A percentile compares a stretch with the other conserved stretches of the same genome.
Evolutionary conservation across 176 grass and related monocot species (phyloP).

Genomic region (Cenchrus purpureus): DNA sequence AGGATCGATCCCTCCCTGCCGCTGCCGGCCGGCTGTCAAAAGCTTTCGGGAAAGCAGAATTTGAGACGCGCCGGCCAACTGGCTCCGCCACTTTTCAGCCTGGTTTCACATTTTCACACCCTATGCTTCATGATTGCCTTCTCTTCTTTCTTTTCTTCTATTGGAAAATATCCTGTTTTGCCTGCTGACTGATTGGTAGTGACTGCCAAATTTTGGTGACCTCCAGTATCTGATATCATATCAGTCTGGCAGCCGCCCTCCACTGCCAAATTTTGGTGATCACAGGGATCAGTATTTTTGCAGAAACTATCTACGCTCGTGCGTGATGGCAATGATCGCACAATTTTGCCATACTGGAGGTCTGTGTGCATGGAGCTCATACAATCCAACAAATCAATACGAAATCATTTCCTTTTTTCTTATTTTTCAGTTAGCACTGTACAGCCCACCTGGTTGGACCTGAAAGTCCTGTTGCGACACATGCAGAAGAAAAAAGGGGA

Average conservation of each 20-base stretch:
- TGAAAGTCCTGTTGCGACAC: neutral
- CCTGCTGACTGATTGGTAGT: neutral
- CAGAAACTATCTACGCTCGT: neutral
- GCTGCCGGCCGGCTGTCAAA: neutral
- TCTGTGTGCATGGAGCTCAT: neutral
- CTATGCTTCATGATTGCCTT: neutral
- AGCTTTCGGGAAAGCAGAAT: neutral
- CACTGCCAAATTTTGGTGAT: neutral
- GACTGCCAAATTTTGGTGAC: too few species aligned
- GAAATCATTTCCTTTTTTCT: neutral
- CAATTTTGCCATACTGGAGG: neutral
- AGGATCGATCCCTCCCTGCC: neutral
- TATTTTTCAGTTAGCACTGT: neutral
- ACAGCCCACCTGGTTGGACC: neutral
- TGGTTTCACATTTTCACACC: neutral
- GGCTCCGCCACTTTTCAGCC: neutral
- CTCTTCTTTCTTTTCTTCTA: too few species aligned
- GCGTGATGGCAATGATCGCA: neutral
- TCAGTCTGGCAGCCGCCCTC: too few species aligned
- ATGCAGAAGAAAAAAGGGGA: neutral
- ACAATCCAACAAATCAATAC: too few species aligned
- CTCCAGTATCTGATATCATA: too few species aligned
- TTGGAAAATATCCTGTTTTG: neutral
- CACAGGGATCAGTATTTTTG: neutral
- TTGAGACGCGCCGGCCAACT: constrained; percentile 12